Conservation (phyloP, 331 rosid species). For the Cucumis variabilis region DNA sequence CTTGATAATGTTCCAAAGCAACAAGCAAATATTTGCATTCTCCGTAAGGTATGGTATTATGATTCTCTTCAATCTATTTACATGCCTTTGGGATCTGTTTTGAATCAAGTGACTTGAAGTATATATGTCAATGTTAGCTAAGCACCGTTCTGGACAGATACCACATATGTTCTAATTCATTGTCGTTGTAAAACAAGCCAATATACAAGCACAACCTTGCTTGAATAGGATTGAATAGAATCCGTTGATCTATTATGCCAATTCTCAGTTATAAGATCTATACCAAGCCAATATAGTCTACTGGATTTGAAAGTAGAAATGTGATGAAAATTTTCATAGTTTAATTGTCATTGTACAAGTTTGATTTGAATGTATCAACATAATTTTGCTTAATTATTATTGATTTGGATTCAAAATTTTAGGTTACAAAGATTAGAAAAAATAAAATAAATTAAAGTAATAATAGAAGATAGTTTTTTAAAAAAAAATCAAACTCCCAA, state of each 20-base stretch:
- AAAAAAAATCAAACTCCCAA: too few relatives aligned
- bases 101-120: background rate
- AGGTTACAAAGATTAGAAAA: too few relatives aligned
- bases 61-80: background rate
- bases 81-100: background rate
- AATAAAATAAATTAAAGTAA: too few relatives aligned
- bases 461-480: too few relatives aligned
- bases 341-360: too few relatives aligned
- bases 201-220: background rate
- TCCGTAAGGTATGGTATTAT: conserved; percentile 70
- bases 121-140: background rate
- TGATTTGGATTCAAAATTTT: too few relatives aligned
- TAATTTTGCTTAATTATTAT: too few relatives aligned
- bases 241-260: background rate
- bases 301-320: background rate
- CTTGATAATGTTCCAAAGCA: conserved; percentile 82
- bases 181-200: background rate
- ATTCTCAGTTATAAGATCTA: background rate
- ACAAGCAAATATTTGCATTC: conserved; percentile 70
- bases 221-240: background rate
- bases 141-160: background rate
- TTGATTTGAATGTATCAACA: too few relatives aligned
- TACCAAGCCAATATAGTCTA: background rate
- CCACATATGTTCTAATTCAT: background rate
- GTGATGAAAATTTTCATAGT: too few relatives aligned